Percentiles rank a stretch among this genome's conserved stretches.
Conservation (phyloP, 139 green algal species). For the Tetraselmis striata region DNA sequence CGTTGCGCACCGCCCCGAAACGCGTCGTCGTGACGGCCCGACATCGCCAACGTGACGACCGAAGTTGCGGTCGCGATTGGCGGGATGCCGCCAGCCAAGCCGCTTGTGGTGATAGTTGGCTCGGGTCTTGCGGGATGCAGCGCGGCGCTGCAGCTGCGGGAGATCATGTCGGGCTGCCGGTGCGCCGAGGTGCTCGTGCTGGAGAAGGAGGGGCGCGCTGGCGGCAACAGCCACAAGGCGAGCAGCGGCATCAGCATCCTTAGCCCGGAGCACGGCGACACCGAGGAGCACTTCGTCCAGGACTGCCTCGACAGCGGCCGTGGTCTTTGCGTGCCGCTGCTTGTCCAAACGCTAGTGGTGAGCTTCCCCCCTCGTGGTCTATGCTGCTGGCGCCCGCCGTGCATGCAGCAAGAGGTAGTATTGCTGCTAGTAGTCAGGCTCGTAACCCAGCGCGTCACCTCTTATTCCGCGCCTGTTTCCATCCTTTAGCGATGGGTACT, state of each 20-base stretch:
- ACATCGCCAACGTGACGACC: no score
- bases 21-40: no score
- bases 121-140: background rate
- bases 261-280: constrained; percentile 22
- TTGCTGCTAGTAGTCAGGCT: no score
- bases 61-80: no score
- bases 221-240: constrained; percentile 67
- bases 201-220: constrained; percentile 52
- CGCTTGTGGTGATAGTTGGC: background rate
- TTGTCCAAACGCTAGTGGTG: constrained; percentile 54
- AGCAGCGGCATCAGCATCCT: constrained; percentile 68
- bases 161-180: background rate
- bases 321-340: constrained; percentile 35
- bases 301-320: constrained; percentile 48
- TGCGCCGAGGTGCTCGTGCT: constrained; percentile 47
- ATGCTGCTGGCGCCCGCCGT: no score
- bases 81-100: no score
- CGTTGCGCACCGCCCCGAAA: no score
- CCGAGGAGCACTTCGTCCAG: constrained; percentile 24
- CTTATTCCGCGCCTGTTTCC: no score
- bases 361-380: no score
- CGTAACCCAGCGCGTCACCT: no score
- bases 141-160: background rate
- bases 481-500: no score
- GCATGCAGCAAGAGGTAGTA: no score